A percentile compares a stretch with the other conserved stretches of the same genome.
Evolutionary conservation across 768 basidiomycete genomes (phyloP).

Genomic region (Suillus subalutaceus): DNA sequence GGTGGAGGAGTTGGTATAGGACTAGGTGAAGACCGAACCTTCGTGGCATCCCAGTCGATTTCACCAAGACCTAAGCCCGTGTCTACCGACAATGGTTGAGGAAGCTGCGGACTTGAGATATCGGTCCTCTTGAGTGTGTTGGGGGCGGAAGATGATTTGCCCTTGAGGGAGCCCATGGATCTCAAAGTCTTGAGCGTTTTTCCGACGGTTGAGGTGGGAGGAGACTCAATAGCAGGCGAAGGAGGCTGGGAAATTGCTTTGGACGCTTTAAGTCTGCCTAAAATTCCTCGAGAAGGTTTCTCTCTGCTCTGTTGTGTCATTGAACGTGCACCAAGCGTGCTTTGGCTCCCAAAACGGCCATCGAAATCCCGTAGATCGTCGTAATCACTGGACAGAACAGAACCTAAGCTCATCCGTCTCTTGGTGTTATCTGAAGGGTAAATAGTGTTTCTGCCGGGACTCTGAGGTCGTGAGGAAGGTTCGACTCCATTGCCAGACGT

Average conservation of each 20-base stretch:
- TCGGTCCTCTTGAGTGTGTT: constrained; percentile 36
- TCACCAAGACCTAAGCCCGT: constrained; percentile 59
- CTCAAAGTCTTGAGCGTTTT: constrained; percentile 73
- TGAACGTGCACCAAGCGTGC: constrained; percentile 61
- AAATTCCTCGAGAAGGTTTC: constrained; percentile 70
- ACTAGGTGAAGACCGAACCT: constrained; percentile 4
- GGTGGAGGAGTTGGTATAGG: constrained; percentile 13
- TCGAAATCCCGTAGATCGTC: constrained; percentile 88
- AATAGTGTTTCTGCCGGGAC: constrained; percentile 21
- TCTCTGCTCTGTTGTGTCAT: constrained; percentile 44
- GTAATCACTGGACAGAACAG: constrained; percentile 80
- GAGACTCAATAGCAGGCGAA: constrained; percentile 44
- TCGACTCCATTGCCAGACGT: constrained; percentile 24
- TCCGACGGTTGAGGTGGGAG: constrained; percentile 33
- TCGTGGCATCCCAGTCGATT: constrained; percentile 47
- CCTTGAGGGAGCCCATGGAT: constrained; percentile 81
- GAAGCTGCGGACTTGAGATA: constrained; percentile 53
- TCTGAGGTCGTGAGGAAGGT: constrained; percentile 22
- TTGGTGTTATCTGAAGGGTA: constrained; percentile 40
- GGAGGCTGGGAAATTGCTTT: constrained; percentile 46
- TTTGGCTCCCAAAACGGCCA: constrained; percentile 81
- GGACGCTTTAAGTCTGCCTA: constrained; percentile 58
- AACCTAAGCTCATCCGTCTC: constrained; percentile 72
- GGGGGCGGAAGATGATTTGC: constrained; percentile 42
- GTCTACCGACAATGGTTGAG: constrained; percentile 56